phyloP scores from a whole-genome alignment of 176 grass and related monocot genomes.

The Lolium perenne region DNA sequence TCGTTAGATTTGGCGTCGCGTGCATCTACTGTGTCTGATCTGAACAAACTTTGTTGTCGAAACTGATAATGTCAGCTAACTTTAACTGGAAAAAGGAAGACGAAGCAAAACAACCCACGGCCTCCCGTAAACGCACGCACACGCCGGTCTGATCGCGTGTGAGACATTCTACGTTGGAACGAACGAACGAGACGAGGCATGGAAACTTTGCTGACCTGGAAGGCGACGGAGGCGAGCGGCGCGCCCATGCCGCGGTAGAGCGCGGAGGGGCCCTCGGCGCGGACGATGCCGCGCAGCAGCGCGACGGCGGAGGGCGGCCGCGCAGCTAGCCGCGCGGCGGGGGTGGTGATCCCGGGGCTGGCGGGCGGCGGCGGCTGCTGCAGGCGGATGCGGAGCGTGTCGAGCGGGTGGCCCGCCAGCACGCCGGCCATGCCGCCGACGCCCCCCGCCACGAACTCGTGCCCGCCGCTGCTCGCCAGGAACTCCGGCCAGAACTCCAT shows the following conservation, averaged over 20 bases:
- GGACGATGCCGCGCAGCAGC: conserved; percentile 73
- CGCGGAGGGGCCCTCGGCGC: conserved; percentile 75
- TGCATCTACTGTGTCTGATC: background rate
- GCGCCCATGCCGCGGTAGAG: conserved; percentile 98
- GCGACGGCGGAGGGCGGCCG: conserved; percentile 50
- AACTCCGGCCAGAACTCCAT: conserved; percentile 99
- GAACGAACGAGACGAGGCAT: too few relatives aligned
- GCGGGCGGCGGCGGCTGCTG: conserved; percentile 64
- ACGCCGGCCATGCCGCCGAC: conserved; percentile 93
- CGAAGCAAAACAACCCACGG: background rate
- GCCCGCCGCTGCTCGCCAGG: conserved; percentile 77
- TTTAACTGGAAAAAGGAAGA: conserved; percentile 18
- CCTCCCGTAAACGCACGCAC: background rate
- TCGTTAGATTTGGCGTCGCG: background rate
- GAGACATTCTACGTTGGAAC: too few relatives aligned
- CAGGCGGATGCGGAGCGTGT: conserved; percentile 91
- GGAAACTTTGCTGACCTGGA: conserved; percentile 56
- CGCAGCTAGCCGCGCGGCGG: background rate
- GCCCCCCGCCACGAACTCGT: conserved; percentile 86
- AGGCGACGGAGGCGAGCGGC: conserved; percentile 80
- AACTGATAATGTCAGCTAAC: background rate
- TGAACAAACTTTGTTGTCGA: background rate
- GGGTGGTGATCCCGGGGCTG: conserved; percentile 27
- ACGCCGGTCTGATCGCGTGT: background rate
- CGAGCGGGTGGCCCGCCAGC: conserved; percentile 83